Conservation (phyloP, 2,329 filamentous ascomycete species). For the Calonectria pseudoreteaudii region DNA sequence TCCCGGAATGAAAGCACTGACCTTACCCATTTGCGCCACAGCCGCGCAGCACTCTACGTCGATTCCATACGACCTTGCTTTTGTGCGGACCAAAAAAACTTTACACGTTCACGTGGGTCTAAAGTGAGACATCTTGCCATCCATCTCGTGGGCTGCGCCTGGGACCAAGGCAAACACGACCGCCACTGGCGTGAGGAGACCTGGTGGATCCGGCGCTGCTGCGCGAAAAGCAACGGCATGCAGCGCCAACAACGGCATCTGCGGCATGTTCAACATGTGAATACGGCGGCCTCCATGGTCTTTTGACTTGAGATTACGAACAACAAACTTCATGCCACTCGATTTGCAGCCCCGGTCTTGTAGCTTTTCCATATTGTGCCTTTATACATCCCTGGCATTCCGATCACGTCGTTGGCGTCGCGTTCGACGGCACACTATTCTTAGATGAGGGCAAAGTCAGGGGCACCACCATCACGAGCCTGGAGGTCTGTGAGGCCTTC, state of each 20-base stretch:
- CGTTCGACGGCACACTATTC: slow-evolving; percentile 35
- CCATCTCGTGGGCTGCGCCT: slow-evolving; percentile 40
- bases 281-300: slow-evolving; percentile 24
- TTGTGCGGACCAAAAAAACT: slow-evolving; percentile 5
- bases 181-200: slow-evolving; percentile 24
- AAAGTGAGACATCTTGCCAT: slow-evolving; percentile 42
- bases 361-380: not conserved
- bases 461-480: slow-evolving; percentile 39
- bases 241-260: not conserved
- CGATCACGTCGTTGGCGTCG: not conserved
- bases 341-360: slow-evolving; percentile 9
- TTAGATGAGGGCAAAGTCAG: slow-evolving; percentile 45
- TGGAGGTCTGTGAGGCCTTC: slow-evolving; percentile 7
- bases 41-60: slow-evolving; percentile 1
- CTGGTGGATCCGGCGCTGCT: slow-evolving; percentile 9
- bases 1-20: not conserved
- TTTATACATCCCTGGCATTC: slow-evolving; percentile 29
- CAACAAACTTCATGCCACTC: not conserved
- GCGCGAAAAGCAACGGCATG: slow-evolving; percentile 18
- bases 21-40: slow-evolving; percentile 14
- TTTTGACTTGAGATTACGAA: not conserved
- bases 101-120: slow-evolving; percentile 34
- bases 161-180: slow-evolving; percentile 6
- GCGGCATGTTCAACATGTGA: slow-evolving; percentile 15
- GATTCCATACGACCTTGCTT: not conserved